These are phyloP conservation scores for Lecanoromycetidae sp. DNA, from an alignment of 2,329 filamentous ascomycete genomes.

Conservation along the genomic window DNA sequence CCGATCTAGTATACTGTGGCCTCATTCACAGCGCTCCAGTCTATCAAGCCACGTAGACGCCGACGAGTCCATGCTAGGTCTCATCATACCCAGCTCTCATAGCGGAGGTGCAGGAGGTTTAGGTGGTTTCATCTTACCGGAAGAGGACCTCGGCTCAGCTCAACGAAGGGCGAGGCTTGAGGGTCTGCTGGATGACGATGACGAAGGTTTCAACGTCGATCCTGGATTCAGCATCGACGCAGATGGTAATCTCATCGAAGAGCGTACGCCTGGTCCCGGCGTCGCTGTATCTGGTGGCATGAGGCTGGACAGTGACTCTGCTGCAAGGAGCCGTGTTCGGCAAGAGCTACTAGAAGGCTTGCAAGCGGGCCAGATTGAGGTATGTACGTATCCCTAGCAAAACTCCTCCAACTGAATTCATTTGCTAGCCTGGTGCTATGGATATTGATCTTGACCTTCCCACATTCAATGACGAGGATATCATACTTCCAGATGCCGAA, in stretches of 20 bases:
- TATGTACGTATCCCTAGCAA: conserved; percentile 26
- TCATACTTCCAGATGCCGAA: conserved; percentile 21
- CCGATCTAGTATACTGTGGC: conserved; percentile 25
- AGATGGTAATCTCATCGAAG: conserved; percentile 46
- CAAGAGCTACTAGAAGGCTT: conserved; percentile 33
- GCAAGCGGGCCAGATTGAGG: conserved; percentile 23
- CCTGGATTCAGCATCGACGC: conserved; percentile 50
- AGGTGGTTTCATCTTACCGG: conserved; percentile 31
- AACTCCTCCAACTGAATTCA: conserved; percentile 13
- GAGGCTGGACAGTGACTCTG: conserved; percentile 24
- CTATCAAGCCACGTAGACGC: conserved; percentile 22
- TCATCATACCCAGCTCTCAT: conserved; percentile 40
- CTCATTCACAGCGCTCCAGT: conserved; percentile 25
- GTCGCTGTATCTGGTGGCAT: background rate
- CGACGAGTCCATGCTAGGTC: conserved; percentile 28
- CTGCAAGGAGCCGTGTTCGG: conserved; percentile 30
- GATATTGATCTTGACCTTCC: conserved; percentile 22
- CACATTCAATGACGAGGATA: conserved; percentile 24
- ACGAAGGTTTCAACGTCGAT: conserved; percentile 37
- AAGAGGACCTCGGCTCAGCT: conserved; percentile 30
- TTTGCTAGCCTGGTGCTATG: conserved; percentile 20
- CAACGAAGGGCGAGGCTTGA: conserved; percentile 25
- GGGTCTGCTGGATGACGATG: conserved; percentile 29
- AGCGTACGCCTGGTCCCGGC: background rate
- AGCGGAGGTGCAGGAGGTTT: conserved; percentile 29